phyloP scores from a whole-genome alignment of 352 stramenopile genomes.

The Pythium aquatile region DNA sequence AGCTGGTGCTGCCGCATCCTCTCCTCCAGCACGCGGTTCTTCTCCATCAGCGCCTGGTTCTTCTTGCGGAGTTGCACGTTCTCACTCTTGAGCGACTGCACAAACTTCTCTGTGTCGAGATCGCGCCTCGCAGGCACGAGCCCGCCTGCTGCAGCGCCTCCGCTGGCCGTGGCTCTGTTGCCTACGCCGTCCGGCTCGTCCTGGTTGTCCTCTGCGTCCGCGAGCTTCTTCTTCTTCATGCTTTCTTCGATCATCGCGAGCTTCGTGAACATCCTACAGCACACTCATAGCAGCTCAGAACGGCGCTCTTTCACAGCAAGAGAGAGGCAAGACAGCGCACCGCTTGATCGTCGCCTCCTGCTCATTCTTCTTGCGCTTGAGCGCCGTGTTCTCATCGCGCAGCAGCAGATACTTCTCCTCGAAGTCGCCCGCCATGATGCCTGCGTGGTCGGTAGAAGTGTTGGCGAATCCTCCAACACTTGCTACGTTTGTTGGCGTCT shows the following conservation, averaged over 20 bases:
- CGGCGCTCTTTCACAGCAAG: background rate
- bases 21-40: constrained; percentile 65
- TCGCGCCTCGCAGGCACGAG: constrained; percentile 45
- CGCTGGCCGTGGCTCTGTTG: background rate
- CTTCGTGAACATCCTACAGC: constrained; percentile 84
- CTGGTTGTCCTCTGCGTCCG: constrained; percentile 28
- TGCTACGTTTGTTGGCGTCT: background rate
- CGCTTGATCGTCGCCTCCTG: constrained; percentile 88
- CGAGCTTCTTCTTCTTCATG: constrained; percentile 70
- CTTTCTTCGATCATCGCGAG: constrained; percentile 86
- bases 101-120: constrained; percentile 79
- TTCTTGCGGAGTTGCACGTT: constrained; percentile 74
- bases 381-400: constrained; percentile 79
- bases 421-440: constrained; percentile 53
- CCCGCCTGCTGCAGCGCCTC: background rate
- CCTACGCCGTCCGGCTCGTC: constrained; percentile 58
- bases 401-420: constrained; percentile 85
- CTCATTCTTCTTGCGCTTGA: constrained; percentile 92
- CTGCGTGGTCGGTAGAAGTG: background rate
- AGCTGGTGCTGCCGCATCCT: constrained; percentile 38
- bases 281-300: background rate
- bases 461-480: background rate
- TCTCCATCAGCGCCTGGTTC: constrained; percentile 64
- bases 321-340: constrained; percentile 22
- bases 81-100: constrained; percentile 74